Evolutionary conservation across 495 filamentous ascomycete genomes (phyloP), one percentile per base, ranked within the genome.

Genomic region (Xylaria grammica): DNA sequence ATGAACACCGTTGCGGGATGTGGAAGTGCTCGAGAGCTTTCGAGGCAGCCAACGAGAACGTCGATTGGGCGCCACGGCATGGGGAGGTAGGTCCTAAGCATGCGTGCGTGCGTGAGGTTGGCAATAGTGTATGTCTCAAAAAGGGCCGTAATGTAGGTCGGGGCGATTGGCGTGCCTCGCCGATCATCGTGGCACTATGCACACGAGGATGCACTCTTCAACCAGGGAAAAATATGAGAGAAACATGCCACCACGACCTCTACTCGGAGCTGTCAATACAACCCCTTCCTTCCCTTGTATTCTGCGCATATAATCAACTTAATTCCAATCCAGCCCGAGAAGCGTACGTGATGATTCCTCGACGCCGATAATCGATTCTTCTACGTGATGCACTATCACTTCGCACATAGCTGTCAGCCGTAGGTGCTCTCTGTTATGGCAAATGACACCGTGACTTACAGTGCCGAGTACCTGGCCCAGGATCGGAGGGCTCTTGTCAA

Each of bases 401-500:
- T 48, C 45, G 4, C 19, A 11, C 34, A 36, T 36, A 36, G 34
- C 34, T 36, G 45, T 19, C 45, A 48, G 45, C 19, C n/a, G 6
- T 5, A 7, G 5, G 3, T 24, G 45, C 44, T 45, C 19, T 62
- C 65, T 57, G 45, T 40, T 27, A 70, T 68, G 68, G 54, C 61
- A 42, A 51, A 48, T 24, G 22, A 3, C 19, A 48, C 58, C 20
- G 49, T 36, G 38, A 68, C 53, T 15, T 67, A 65, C 48, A 70
- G 68, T 60, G 26, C 62, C 4, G 65, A 64, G 19, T 73, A 70
- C 44, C 50, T 70, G 26, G 70, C 70, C 27, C 57, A 73, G 55
- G 69, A 67, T 29, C 65, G 65, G 49, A 68, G 65, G 49, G 38
- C 60, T 2, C 19, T 73, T 3, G 29, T 69, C 9, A 70, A 66